phyloP scores from a whole-genome alignment of 2,329 filamentous ascomycete genomes.

The Penicillium brevicompactum region DNA sequence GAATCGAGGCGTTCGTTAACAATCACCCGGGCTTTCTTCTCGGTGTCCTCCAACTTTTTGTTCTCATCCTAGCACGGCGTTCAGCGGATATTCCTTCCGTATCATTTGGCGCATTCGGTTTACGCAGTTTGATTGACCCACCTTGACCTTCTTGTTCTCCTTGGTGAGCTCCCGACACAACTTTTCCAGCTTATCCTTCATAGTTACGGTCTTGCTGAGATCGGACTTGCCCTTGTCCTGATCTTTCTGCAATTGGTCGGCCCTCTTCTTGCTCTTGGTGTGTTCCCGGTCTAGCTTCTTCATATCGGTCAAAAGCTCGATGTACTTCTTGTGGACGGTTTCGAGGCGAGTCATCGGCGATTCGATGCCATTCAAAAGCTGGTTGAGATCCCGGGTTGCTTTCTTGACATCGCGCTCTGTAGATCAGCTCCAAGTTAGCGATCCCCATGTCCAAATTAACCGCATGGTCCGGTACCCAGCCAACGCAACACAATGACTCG shows the following conservation, averaged over 20 bases:
- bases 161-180: slow-evolving; percentile 90
- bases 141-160: slow-evolving; percentile 98
- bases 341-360: slow-evolving; percentile 91
- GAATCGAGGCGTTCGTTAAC: slow-evolving; percentile 84
- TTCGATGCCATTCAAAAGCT: slow-evolving; percentile 83
- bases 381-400: slow-evolving; percentile 85
- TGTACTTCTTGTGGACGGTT: slow-evolving; percentile 84
- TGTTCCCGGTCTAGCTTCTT: slow-evolving; percentile 93
- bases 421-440: slow-evolving; percentile 30
- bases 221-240: slow-evolving; percentile 88
- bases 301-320: slow-evolving; percentile 90
- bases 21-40: slow-evolving; percentile 77
- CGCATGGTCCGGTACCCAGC: slow-evolving; percentile 3
- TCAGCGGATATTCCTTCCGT: slow-evolving; percentile 5
- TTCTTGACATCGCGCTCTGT: slow-evolving; percentile 91
- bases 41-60: slow-evolving; percentile 82
- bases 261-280: slow-evolving; percentile 92
- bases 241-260: slow-evolving; percentile 93
- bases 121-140: slow-evolving; percentile 43
- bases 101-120: not conserved
- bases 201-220: slow-evolving; percentile 81
- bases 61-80: slow-evolving; percentile 72
- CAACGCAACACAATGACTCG: not conserved
- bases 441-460: slow-evolving; percentile 17
- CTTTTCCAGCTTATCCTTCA: slow-evolving; percentile 97